Base-by-base conservation (phyloP, 768 basidiomycete species). In the Panaeolus cyanescens region DNA sequence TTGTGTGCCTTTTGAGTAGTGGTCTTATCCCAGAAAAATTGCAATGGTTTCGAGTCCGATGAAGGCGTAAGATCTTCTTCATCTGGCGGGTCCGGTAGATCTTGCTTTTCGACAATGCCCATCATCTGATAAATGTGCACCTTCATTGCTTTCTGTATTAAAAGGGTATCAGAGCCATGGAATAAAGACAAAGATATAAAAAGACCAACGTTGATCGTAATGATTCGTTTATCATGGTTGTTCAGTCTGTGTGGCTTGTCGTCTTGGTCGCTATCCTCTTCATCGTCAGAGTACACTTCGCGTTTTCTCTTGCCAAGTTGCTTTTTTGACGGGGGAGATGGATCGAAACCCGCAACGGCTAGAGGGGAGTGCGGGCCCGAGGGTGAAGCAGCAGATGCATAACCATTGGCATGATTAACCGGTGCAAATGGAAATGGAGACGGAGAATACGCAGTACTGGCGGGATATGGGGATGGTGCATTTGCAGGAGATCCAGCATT, bases 1-100 rank as follows among this genome's bases (percentile, higher is more conserved):
- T 92, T 92, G 67, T 91, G 90, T 19, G 85, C 80, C 1, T 90
- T 92, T 66, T 91, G 88, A 62, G 86, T 89, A 10, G 83, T 78
- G 2, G 91, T 92, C 70, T 90, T 90, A 62, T 88, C 85, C 91
- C 91, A 92, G 4, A 91, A 86, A 64, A 92, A 92, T 19, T 90
- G 86, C 13, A 92, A 78, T 1, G 89, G 83, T 50, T 50, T 50
- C 30, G 25, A 22, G n/a, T 86, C 81, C 20, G 78, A 70, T 10
- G 76, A 67, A 2, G 73, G 75, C 1, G 86, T 66, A 3, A 73
- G 66, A 10, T 71, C 75, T 15, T 84, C 87, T 67, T 92, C 90
- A 9, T 67, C 65, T 66, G 90, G 84, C 56, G 82, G 85, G 59
- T 84, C 83, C 0, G 91, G 91, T 7, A 92, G 74, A 1, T 81